Percentiles rank a stretch among this genome's conserved stretches.
Evolutionary conservation across 805 yeast species (phyloP).

Genomic region (Zygosaccharomyces kombuchaensis): DNA sequence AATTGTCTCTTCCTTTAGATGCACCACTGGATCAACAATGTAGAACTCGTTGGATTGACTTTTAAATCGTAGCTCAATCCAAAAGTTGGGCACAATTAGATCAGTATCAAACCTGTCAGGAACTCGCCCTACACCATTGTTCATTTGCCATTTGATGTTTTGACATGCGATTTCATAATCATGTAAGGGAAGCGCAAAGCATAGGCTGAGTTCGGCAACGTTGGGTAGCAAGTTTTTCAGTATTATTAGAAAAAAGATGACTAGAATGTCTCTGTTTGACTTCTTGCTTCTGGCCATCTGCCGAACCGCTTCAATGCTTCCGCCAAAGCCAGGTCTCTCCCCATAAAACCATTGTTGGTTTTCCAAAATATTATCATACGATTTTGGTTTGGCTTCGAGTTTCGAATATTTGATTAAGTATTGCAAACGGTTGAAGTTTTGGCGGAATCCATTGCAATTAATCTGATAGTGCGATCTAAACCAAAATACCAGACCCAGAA

Average conservation of each 20-base stretch:
- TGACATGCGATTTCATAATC: slow-evolving; percentile 11
- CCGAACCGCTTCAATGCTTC: slow-evolving; percentile 11
- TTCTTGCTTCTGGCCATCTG: slow-evolving; percentile 22
- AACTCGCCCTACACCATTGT: slow-evolving; percentile 10
- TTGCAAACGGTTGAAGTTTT: slow-evolving; percentile 17
- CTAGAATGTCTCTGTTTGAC: slow-evolving; percentile 24
- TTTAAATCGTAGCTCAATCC: slow-evolving; percentile 22
- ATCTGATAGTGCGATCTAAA: slow-evolving; percentile 24
- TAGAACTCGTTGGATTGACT: slow-evolving; percentile 8
- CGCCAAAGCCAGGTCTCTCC: slow-evolving; percentile 11
- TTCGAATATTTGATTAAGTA: slow-evolving; percentile 7
- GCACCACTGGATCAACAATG: slow-evolving; percentile 27
- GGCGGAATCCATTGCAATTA: slow-evolving; percentile 29
- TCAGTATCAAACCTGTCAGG: slow-evolving; percentile 28
- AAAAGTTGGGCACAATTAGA: slow-evolving; percentile 25
- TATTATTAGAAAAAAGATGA: slow-evolving; percentile 22
- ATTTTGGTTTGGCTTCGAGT: not conserved
- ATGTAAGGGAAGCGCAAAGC: slow-evolving; percentile 26
- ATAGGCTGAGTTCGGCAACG: slow-evolving; percentile 11
- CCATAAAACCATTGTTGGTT: slow-evolving; percentile 21
- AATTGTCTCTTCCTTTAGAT: slow-evolving; percentile 15
- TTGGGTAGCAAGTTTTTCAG: slow-evolving; percentile 16
- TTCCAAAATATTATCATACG: slow-evolving; percentile 8
- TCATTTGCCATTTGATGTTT: slow-evolving; percentile 5
- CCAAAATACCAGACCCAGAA: slow-evolving; percentile 27